Evolutionary conservation across 208 protist genomes (phyloP), one percentile per base, ranked within the genome.

Genomic region (Leishmania martiniquensis): DNA sequence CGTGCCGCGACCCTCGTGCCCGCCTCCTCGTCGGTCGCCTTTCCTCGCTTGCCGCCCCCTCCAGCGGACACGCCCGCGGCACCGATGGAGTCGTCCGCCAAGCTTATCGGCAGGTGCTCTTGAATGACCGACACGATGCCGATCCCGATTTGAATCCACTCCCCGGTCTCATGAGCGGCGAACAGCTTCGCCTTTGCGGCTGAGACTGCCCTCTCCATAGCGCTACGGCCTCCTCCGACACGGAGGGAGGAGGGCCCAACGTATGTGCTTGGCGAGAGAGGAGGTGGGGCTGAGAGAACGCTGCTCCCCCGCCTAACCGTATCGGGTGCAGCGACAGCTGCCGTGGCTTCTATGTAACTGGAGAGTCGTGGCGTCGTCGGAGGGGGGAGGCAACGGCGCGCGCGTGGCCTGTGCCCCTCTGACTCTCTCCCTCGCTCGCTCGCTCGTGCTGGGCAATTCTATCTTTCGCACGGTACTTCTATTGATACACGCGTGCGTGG

Each of bases 181-280:
- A 92, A 95, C 57, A 96, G 84, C 66, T 90, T 92, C 29, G 90
- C 93, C 77, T 95, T 95, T 6, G 93, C 95, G 32, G 93, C 81
- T 44, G 85, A 81, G 1, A 86, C 86, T 29, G 15, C n/a, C 42
- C 39, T 68, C 25, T 79, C 80, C 77, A 79, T 77, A 5, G 34
- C 45, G 25, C 6, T 29, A 10, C 13, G 1, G 39, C 45, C 42
- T 12, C 66, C 22, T 15, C 66, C 3, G 66, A 52, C 6, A n/a
- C 22, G n/a, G 37, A n/a, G 60, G n/a, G 4, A 67, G 60, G 29
- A 4, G 44, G n/a, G n/a, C n/a, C 29, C 20, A 34, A 42, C 32
- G 32, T 29, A 39, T 29, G 1, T 45, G 22, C 47, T 7, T 34
- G 63, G 63, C 63, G 22, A 2, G 39, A 2, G 4, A 60, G 5